Base-by-base conservation (phyloP, 495 filamentous ascomycete species). In the Evansstolkia leycettana region DNA sequence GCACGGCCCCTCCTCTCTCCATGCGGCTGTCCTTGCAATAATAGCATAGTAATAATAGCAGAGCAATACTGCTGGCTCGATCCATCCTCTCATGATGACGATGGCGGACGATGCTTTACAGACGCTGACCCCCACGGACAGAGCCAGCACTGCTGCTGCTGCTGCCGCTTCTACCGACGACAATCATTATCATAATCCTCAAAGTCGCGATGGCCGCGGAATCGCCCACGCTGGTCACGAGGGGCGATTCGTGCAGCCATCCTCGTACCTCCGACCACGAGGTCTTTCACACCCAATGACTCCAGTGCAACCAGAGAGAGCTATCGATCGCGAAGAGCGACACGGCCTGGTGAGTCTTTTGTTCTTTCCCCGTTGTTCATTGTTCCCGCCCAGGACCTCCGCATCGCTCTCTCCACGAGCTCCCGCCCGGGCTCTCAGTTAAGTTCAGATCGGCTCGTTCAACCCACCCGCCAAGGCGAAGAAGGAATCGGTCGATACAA, bases 251-350 rank as follows among this genome's bases (percentile, higher is more conserved):
- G 84, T 90, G 49, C 76, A 81, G 67, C 88, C 85, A 47, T 80
- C 82, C 38, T 85, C 83, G 31, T 94, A 87, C 66, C 76, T 92
- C 58, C 78, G 77, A 50, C 82, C 80, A 37, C 62, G 65, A 53
- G 60, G 52, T 45, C 50, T 54, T 19, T 58, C 61, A 19, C 69
- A 70, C 54, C 66, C 70, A 62, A 65, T 65, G 54, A 57, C 67
- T 48, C 58, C 70, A 42, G 58, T 69, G 36, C 70, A 70, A 55
- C 67, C 76, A 51, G 66, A 82, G 61, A 81, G 69, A 62, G 72
- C 76, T 43, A 68, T 93, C 42, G 88, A 96, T 60, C 76, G 72
- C 60, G 89, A 94, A 65, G 89, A 96, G 67, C 74, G 80, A 62
- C 80, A 89, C 58, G 89, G 82, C 52, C 72, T 96, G 73, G 89